Percentiles rank a stretch among this genome's conserved stretches.
phyloP scores from a whole-genome alignment of 225 moss, liverwort and hornwort genomes.

The Ulota crispa region DNA sequence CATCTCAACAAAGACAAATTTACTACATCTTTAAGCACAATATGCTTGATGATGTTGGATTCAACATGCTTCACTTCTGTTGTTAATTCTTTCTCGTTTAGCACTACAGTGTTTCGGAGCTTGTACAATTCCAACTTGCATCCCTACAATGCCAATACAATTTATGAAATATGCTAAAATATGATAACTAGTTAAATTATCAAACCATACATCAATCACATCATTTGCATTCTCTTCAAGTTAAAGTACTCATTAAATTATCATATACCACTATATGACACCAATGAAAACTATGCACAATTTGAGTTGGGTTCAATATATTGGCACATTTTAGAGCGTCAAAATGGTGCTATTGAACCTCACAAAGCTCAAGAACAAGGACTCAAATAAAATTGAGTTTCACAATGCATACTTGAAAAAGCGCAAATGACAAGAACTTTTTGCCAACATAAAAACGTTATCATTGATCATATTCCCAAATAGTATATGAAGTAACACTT shows the following conservation, averaged over 20 bases:
- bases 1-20: constrained; percentile 25
- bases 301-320: neutral
- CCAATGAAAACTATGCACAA: neutral
- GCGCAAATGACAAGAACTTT: too few species aligned
- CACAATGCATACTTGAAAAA: rapidly evolving
- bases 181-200: neutral
- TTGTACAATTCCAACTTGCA: constrained; percentile 35
- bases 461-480: neutral
- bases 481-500: neutral
- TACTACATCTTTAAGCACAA: constrained; percentile 24
- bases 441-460: rapidly evolving
- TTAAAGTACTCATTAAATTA: neutral
- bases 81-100: constrained; percentile 31
- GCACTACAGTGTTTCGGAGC: neutral
- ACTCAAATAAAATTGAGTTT: neutral
- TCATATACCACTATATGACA: neutral
- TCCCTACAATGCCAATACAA: constrained; percentile 38
- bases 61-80: constrained; percentile 35
- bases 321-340: neutral
- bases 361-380: neutral
- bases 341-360: neutral
- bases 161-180: neutral
- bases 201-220: neutral
- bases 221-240: neutral
- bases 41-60: constrained; percentile 18